These are phyloP conservation scores for Sphaerostilbella broomeana DNA, from an alignment of 2,329 filamentous ascomycete genomes.

Conservation along the genomic window DNA sequence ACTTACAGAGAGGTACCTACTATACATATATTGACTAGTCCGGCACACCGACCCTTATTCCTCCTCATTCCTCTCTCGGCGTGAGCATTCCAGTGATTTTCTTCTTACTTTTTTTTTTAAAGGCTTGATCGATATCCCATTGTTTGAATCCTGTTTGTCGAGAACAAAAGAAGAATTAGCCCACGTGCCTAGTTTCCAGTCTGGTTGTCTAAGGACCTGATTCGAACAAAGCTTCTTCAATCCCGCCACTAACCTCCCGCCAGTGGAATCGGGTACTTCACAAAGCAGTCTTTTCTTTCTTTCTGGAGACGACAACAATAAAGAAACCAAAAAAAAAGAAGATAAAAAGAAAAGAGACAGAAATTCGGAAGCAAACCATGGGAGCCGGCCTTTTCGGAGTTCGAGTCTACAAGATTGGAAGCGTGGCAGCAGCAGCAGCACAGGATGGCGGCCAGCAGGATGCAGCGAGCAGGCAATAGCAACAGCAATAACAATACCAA, in stretches of 20 bases:
- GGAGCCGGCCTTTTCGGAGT: conserved; percentile 3
- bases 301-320: neutral
- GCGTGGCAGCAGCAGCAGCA: conserved; percentile 2
- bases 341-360: neutral
- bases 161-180: neutral
- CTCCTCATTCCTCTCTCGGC: too few relatives aligned
- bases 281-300: too few relatives aligned
- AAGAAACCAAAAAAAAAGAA: neutral
- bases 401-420: conserved; percentile 3
- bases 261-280: neutral
- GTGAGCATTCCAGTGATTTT: too few relatives aligned
- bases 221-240: too few relatives aligned
- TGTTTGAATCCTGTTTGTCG: too few relatives aligned
- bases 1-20: neutral
- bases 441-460: neutral
- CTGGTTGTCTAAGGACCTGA: too few relatives aligned
- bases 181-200: conserved; percentile 1
- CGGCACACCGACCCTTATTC: conserved; percentile 2
- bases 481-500: too few relatives aligned
- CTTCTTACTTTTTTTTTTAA: too few relatives aligned
- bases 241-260: neutral
- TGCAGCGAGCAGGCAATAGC: conserved; percentile 11
- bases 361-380: conserved; percentile 8
- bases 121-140: too few relatives aligned
- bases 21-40: conserved; percentile 5